A percentile compares a stretch with the other conserved stretches of the same genome.
These are phyloP conservation scores for Chenopodium quinoa DNA, from an alignment of 148 eudicot species.

Conservation along the genomic window DNA sequence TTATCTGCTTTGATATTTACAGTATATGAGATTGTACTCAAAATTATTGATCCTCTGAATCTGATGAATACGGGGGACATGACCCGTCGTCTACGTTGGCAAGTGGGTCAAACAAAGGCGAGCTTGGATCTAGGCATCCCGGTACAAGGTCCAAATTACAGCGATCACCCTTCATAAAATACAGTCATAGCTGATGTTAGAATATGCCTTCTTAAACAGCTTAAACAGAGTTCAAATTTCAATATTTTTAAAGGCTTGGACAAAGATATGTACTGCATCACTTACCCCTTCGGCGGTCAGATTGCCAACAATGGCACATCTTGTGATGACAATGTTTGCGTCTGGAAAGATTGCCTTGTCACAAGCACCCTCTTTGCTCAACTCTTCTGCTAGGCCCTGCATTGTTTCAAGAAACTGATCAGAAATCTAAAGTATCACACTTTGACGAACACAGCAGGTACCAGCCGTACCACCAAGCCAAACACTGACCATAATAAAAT, in stretches of 20 bases:
- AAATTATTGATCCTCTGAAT: slow-evolving; percentile 40
- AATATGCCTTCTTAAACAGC: background rate
- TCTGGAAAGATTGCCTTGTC: slow-evolving; percentile 85
- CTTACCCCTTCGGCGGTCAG: slow-evolving; percentile 80
- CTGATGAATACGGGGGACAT: slow-evolving; percentile 61
- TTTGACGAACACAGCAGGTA: no score
- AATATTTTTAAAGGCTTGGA: background rate
- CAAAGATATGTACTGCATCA: background rate
- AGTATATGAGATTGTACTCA: slow-evolving; percentile 5
- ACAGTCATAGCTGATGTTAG: background rate
- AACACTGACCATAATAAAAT: background rate
- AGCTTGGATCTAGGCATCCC: slow-evolving; percentile 81
- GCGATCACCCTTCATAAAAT: slow-evolving; percentile 75
- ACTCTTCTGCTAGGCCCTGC: slow-evolving; percentile 83
- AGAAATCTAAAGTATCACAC: background rate
- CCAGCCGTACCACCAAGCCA: background rate
- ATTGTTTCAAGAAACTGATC: background rate
- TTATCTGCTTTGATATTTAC: slow-evolving; percentile 16
- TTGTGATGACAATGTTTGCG: slow-evolving; percentile 48
- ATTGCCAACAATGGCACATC: slow-evolving; percentile 74
- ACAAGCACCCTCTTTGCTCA: slow-evolving; percentile 89
- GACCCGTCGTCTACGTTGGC: slow-evolving; percentile 93
- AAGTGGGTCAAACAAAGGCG: slow-evolving; percentile 53
- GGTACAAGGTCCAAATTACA: slow-evolving; percentile 70
- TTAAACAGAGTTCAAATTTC: background rate